These are phyloP conservation scores for Sporisorium reilianum DNA, from an alignment of 1,284 basidiomycete genomes.

Conservation along the genomic window DNA sequence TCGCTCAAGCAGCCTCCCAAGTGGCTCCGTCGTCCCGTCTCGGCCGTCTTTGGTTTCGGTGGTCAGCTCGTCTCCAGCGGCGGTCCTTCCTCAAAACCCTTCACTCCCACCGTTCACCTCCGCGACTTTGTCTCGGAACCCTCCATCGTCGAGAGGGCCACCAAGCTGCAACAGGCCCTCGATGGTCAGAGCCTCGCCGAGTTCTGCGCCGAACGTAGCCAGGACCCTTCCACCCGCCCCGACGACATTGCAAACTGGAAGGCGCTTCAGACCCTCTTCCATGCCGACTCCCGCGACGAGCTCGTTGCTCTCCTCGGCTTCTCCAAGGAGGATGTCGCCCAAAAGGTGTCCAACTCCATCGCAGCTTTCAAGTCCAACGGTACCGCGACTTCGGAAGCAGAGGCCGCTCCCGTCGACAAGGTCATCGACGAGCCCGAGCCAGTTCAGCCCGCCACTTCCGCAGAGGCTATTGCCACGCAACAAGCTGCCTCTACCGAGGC, in stretches of 20 bases:
- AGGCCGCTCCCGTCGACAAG: constrained; percentile 67
- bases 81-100: constrained; percentile 52
- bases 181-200: constrained; percentile 71
- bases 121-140: constrained; percentile 77
- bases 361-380: constrained; percentile 73
- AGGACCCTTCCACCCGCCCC: constrained; percentile 70
- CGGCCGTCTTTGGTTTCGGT: constrained; percentile 90
- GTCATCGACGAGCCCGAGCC: constrained; percentile 46
- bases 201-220: constrained; percentile 65
- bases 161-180: constrained; percentile 78
- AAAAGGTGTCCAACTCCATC: constrained; percentile 84
- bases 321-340: constrained; percentile 86
- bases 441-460: constrained; percentile 67
- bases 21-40: constrained; percentile 89
- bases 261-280: constrained; percentile 87
- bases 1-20: constrained; percentile 81
- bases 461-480: constrained; percentile 71
- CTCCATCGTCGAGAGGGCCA: constrained; percentile 81
- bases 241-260: constrained; percentile 77
- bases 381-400: constrained; percentile 54
- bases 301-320: constrained; percentile 91
- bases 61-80: constrained; percentile 80
- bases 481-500: constrained; percentile 71
- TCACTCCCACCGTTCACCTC: constrained; percentile 69
- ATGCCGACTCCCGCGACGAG: constrained; percentile 87